Conservation (phyloP, 2,329 filamentous ascomycete genomes). For the Colletotrichum echinochloae region DNA sequence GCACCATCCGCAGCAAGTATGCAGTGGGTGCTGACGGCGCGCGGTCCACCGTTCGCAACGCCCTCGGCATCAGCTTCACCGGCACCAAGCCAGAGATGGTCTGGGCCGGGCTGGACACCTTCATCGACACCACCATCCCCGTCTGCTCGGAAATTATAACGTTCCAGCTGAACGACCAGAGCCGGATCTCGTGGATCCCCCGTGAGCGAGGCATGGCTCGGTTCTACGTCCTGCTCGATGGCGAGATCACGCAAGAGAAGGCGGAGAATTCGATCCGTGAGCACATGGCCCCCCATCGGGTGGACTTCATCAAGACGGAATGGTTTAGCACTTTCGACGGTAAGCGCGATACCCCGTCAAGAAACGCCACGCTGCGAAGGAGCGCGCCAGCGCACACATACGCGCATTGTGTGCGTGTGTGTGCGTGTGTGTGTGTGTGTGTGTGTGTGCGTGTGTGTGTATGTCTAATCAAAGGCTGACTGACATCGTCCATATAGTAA, state of each 20-base stretch:
- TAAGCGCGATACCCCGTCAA: conserved; percentile 42
- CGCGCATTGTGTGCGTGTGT: no score
- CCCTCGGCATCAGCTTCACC: conserved; percentile 55
- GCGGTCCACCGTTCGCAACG: conserved; percentile 58
- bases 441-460: no score
- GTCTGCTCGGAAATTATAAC: conserved; percentile 60
- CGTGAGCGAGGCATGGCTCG: conserved; percentile 60
- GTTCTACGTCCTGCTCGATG: conserved; percentile 61
- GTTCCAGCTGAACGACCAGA: conserved; percentile 58
- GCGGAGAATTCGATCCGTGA: conserved; percentile 57
- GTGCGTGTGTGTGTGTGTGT: no score
- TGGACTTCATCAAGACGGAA: conserved; percentile 58
- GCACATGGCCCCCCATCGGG: conserved; percentile 57
- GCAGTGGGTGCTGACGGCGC: conserved; percentile 66
- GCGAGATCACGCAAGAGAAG: conserved; percentile 55
- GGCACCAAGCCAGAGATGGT: conserved; percentile 63
- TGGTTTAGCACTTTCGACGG: conserved; percentile 64
- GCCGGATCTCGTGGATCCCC: conserved; percentile 62
- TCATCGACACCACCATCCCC: conserved; percentile 62
- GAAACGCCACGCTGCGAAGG: not conserved
- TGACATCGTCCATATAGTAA: conserved; percentile 50
- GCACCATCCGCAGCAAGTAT: conserved; percentile 53
- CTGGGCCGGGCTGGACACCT: conserved; percentile 62
- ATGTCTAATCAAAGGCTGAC: not conserved
- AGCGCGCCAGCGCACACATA: no score